Base-by-base conservation (phyloP, 2,329 filamentous ascomycete genomes). In the Aureobasidium sp. region DNA sequence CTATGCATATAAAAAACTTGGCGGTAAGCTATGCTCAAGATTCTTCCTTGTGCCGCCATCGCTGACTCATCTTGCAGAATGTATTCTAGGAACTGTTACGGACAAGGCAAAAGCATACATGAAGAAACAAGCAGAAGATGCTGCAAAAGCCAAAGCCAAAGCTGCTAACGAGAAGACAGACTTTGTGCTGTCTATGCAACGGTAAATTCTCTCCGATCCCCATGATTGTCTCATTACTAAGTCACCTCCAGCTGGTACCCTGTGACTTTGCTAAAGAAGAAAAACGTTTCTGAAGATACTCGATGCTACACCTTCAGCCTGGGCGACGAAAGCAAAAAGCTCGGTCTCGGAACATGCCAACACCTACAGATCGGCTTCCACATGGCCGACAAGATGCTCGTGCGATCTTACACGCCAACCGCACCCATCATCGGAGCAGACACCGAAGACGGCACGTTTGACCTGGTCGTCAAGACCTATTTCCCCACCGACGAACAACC, bases 361-460 rank as follows among this genome's bases (percentile, higher is more conserved):
- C 77, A 80, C 58, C 62, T 80, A 19, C 70, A 77, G 51, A 56
- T 79, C 7, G 77, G 76, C 2, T 78, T 79, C 58, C 76, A 80
- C 55, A 66, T 79, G 55, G 61, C 66, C 37, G 76, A 79, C 57
- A 68, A 70, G 47, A 74, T 79, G 66, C 66, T 79, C 10, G 68
- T 77, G 11, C 70, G 77, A 1, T 68, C 68, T 0, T 79, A 79
- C 59, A 78, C 76, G 0, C 77, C 77, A 0, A 75, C 72, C 0
- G 63, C 70, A 10, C 77, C 77, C 0, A 58, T 77, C 3, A 61
- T 73, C 55, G 56, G 59, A 14, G 32, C 59, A 48, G 47, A 50
- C 19, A 34, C 59, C 24, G 47, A 62, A 11, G 49, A 42, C 6
- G 72, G 72, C 4, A 75, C 70, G 1, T 78, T 78, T 57, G 68